phyloP scores from a whole-genome alignment of 75 land plant species.

The Pinus taeda region DNA sequence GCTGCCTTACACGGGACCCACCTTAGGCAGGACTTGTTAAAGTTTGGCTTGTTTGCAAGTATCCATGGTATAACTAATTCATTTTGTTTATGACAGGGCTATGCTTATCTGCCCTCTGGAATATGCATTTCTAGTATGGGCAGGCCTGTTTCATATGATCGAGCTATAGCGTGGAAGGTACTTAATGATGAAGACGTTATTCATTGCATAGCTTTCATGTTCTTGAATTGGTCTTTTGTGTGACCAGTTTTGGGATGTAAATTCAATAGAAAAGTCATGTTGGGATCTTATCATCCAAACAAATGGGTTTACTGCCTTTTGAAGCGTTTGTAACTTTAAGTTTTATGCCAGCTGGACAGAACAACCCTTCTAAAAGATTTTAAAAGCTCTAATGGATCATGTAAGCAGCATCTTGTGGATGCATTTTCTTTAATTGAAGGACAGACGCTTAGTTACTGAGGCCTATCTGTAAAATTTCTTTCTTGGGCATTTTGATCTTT shows the following conservation, averaged over 20 bases:
- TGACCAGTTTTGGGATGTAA: conserved; percentile 20
- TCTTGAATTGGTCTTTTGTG: too few species aligned
- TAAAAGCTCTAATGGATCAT: too few species aligned
- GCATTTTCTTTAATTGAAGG: too few species aligned
- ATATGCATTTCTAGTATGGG: conserved; percentile 87
- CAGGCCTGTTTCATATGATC: conserved; percentile 72
- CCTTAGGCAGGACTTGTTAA: neutral
- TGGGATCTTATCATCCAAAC: too few species aligned
- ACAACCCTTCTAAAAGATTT: too few species aligned
- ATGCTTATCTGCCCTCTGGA: conserved; percentile 69
- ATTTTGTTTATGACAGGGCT: conserved; percentile 43
- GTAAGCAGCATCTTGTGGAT: too few species aligned
- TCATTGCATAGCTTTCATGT: conserved; percentile 29
- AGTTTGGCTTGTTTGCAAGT: neutral
- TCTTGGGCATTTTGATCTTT: too few species aligned
- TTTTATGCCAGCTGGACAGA: too few species aligned
- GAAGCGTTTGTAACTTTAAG: too few species aligned
- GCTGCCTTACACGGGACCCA: neutral
- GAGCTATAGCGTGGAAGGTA: conserved; percentile 88
- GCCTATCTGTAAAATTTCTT: too few species aligned
- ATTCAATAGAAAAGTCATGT: conserved; percentile 11
- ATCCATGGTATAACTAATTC: neutral
- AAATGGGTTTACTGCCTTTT: too few species aligned
- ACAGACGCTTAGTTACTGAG: too few species aligned
- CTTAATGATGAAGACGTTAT: conserved; percentile 48